Evolutionary conservation across 148 eudicot genomes (phyloP).

Genomic region (Vaccinium vitisidaea): DNA sequence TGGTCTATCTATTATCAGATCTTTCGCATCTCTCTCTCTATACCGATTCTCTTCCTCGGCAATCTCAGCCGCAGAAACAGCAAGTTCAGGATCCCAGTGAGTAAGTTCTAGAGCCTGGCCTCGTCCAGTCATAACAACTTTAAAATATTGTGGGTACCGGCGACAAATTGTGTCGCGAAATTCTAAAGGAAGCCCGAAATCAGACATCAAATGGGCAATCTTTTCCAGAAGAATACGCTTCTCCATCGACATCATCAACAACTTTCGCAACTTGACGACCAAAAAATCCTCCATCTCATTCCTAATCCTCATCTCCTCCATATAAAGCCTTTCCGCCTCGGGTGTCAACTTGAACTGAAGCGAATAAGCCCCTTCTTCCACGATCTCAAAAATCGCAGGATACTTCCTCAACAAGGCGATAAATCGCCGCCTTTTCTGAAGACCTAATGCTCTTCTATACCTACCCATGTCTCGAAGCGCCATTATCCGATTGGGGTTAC

Average conservation of each 20-base stretch:
- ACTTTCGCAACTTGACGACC: constrained; percentile 77
- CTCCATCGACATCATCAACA: constrained; percentile 90
- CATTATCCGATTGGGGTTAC: constrained; percentile 74
- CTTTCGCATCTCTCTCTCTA: constrained; percentile 58
- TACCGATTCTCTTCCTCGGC: constrained; percentile 70
- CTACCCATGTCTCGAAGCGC: constrained; percentile 71
- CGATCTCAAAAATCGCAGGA: constrained; percentile 84
- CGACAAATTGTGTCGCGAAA: constrained; percentile 87
- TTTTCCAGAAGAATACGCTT: constrained; percentile 84
- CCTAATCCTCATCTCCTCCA: constrained; percentile 84
- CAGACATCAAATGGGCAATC: constrained; percentile 81
- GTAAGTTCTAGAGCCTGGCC: constrained; percentile 89
- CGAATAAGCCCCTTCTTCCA: constrained; percentile 85
- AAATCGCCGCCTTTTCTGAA: constrained; percentile 61
- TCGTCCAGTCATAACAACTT: constrained; percentile 65
- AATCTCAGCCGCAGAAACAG: constrained; percentile 90
- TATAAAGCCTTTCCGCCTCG: constrained; percentile 89
- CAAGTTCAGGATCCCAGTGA: constrained; percentile 98
- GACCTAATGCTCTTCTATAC: constrained; percentile 67
- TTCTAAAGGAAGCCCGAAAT: constrained; percentile 86
- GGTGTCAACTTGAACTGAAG: constrained; percentile 79
- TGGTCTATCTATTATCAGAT: constrained; percentile 91
- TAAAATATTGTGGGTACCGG: constrained; percentile 91
- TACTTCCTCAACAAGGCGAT: constrained; percentile 82
- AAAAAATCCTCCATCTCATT: constrained; percentile 85